Conservation (phyloP, 2,329 filamentous ascomycete species). For the Didymellaceae sp. region DNA sequence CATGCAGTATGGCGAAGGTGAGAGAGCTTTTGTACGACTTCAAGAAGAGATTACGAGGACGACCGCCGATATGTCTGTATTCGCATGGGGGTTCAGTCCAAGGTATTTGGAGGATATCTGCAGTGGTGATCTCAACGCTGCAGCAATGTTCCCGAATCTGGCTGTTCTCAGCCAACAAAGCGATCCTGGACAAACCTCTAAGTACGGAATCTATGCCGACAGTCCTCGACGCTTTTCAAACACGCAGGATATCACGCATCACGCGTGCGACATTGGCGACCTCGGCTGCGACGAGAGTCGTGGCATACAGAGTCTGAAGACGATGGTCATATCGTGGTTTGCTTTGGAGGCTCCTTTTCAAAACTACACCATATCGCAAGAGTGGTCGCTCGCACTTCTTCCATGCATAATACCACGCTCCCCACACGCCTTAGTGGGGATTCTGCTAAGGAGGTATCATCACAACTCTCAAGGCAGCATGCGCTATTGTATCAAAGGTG, state of each 20-base stretch:
- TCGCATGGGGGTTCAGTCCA: slow-evolving; percentile 3
- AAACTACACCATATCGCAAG: no score
- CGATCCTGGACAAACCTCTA: not conserved
- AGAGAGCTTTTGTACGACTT: slow-evolving; percentile 15
- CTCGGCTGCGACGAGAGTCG: no score
- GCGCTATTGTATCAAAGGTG: not conserved
- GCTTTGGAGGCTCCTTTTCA: no score
- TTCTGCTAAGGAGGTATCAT: not conserved
- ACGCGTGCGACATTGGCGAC: no score
- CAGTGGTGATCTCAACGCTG: not conserved
- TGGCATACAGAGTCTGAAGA: no score
- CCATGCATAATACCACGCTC: not conserved
- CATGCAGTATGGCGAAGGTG: slow-evolving; percentile 21
- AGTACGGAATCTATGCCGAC: not conserved
- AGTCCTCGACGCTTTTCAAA: no score
- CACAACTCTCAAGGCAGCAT: not conserved
- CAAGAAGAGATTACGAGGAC: slow-evolving; percentile 14
- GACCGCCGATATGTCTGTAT: slow-evolving; percentile 5
- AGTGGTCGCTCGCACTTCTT: no score
- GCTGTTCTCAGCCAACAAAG: not conserved
- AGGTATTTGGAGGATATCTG: not conserved
- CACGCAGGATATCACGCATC: no score
- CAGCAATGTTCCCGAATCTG: not conserved
- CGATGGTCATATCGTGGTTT: no score
- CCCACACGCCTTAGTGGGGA: not conserved